Percentiles rank a stretch among this genome's conserved stretches.
These are phyloP conservation scores for Diplotaxis tenuifolia DNA, from an alignment of 345 rosid genomes.

Conservation along the genomic window DNA sequence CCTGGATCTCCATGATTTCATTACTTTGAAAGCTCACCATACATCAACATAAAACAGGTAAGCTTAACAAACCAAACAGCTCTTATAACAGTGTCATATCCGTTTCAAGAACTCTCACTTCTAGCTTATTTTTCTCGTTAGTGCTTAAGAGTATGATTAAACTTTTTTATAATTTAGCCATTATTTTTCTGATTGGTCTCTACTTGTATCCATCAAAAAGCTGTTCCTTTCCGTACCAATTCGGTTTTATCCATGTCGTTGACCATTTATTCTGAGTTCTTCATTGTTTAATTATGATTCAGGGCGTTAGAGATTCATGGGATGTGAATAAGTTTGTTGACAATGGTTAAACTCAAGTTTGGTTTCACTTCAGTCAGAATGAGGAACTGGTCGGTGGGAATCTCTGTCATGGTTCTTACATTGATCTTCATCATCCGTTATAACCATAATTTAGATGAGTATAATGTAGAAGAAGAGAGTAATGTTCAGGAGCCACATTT, in stretches of 20 bases:
- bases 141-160: not conserved
- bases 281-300: not conserved
- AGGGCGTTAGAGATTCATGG: not conserved
- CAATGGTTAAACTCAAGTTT: conserved; percentile 35
- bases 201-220: conserved; percentile 5
- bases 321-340: not conserved
- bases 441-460: conserved; percentile 37
- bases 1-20: conserved; percentile 12
- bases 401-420: conserved; percentile 54
- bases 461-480: conserved; percentile 32
- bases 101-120: not conserved
- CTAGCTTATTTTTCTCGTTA: not conserved
- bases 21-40: not conserved
- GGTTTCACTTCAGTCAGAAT: conserved; percentile 41
- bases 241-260: not conserved
- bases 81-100: not conserved
- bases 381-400: conserved; percentile 86
- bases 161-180: not conserved
- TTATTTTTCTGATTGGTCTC: conserved; percentile 9
- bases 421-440: conserved; percentile 53
- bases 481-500: conserved; percentile 36
- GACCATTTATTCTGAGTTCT: conserved; percentile 11
- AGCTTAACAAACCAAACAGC: conserved; percentile 9
- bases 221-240: conserved; percentile 1
- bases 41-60: not conserved